Evolutionary conservation across 148 eudicot genomes (phyloP).

Genomic region (Polygonum aviculare): DNA sequence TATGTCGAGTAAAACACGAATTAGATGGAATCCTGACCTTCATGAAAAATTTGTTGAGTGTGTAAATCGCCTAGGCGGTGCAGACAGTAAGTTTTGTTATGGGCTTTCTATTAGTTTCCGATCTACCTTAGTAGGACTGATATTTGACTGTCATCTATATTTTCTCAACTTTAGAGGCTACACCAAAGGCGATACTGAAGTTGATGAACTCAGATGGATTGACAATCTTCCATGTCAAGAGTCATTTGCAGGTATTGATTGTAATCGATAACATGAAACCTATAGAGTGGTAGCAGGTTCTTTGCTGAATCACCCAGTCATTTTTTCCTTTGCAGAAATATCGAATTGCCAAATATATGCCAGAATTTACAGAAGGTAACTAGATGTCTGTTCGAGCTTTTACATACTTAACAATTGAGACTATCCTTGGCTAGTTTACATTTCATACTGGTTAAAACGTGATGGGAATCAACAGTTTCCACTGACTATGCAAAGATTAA

Average conservation of each 20-base stretch:
- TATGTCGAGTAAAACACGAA: conserved; percentile 55
- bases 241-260: conserved; percentile 75
- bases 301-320: not conserved
- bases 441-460: not conserved
- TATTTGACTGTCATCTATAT: conserved; percentile 5
- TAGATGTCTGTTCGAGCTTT: not conserved
- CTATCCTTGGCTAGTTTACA: not conserved
- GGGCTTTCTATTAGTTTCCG: not conserved
- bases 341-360: conserved; percentile 40
- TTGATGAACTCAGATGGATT: conserved; percentile 77
- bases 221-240: conserved; percentile 87
- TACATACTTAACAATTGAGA: not conserved
- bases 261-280: not conserved
- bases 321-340: conserved; percentile 41
- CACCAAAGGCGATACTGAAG: conserved; percentile 87
- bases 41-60: conserved; percentile 82
- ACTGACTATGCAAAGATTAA: not conserved
- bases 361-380: conserved; percentile 39
- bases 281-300: not conserved
- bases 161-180: conserved; percentile 51
- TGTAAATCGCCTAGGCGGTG: conserved; percentile 71
- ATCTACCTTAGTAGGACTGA: not conserved
- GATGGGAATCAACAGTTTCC: not conserved
- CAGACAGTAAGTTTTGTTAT: conserved; percentile 56
- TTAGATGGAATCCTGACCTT: conserved; percentile 85